Base-by-base conservation (phyloP, 345 rosid species). In the Hypericum androsaemum region DNA sequence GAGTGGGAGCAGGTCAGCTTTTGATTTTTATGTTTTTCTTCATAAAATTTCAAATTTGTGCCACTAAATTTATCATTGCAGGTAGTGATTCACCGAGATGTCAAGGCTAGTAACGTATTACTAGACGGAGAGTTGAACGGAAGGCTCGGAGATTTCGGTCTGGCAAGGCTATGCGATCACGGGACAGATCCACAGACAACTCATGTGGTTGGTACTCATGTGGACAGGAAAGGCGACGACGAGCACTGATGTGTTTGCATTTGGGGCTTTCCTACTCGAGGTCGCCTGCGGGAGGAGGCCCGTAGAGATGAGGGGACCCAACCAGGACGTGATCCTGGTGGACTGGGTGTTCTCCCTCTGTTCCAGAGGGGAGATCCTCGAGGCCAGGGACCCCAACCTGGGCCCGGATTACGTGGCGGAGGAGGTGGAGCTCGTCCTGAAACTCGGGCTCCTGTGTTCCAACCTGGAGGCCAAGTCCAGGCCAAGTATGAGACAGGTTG, bases 101-200 rank as follows among this genome's bases (percentile, higher is more conserved):
- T 62, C 2, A 62, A 62, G 36, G 66, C 66, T 8, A 54, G 60
- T 37, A 62, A 62, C 2, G 60, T 62, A 5, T 35, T 62, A 8
- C 41, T 62, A 48, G 66, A 62, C n/a, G 54, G 50, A 0, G 66
- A 62, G 32, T 41, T 54, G 10, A 62, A 54, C 11, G 60, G 55
- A 41, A 16, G 59, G 14, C 46, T 55, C 28, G 66, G 66, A 14
- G 66, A 54, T 46, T 62, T 62, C 10, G 66, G 66, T 16, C 60
- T 62, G 0, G 60, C 66, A 12, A 54, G 38, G 66, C 37, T 62
- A 7, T 37, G 40, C 17, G 66, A 62, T 28, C 66, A 55, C 17
- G 66, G 66, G 15, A 38, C 66, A 1, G n/a, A 43, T 48, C 54
- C 56, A 10, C 66, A 62, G 9, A 62, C 66, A 14, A 62, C 66